phyloP scores from a whole-genome alignment of 352 stramenopile species.

The Pythium coloratum region DNA sequence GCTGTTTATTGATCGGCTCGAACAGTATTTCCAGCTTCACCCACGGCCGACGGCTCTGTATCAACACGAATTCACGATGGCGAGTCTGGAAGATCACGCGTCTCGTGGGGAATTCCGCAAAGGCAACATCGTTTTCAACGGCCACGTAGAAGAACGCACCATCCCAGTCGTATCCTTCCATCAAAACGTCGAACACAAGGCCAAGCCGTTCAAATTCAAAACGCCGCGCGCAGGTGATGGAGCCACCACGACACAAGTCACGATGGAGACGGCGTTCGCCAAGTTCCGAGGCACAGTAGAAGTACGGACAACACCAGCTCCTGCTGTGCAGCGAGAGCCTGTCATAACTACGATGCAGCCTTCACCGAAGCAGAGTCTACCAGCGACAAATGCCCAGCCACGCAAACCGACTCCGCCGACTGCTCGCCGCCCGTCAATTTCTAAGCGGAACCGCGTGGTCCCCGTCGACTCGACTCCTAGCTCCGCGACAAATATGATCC shows the following conservation, averaged over 20 bases:
- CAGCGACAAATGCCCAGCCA: background rate
- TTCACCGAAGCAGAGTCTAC: background rate
- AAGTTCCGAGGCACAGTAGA: constrained; percentile 42
- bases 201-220: constrained; percentile 17
- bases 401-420: background rate
- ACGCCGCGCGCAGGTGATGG: background rate
- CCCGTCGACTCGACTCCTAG: background rate
- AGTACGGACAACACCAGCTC: constrained; percentile 7
- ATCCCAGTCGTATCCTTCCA: background rate
- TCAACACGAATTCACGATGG: constrained; percentile 39
- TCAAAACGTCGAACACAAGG: constrained; percentile 3
- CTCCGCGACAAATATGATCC: background rate
- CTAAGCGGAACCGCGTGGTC: constrained; percentile 13
- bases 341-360: background rate
- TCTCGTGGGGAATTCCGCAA: constrained; percentile 33
- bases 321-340: background rate
- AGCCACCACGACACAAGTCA: background rate
- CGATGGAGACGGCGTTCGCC: constrained; percentile 21
- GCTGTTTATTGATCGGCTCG: constrained; percentile 15
- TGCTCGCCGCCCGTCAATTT: background rate
- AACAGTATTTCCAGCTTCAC: constrained; percentile 37
- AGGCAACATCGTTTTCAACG: constrained; percentile 45
- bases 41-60: constrained; percentile 46
- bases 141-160: constrained; percentile 1
- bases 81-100: constrained; percentile 21